Evolutionary conservation across 345 rosid genomes (phyloP).

Genomic region (Heritiera fomes): DNA sequence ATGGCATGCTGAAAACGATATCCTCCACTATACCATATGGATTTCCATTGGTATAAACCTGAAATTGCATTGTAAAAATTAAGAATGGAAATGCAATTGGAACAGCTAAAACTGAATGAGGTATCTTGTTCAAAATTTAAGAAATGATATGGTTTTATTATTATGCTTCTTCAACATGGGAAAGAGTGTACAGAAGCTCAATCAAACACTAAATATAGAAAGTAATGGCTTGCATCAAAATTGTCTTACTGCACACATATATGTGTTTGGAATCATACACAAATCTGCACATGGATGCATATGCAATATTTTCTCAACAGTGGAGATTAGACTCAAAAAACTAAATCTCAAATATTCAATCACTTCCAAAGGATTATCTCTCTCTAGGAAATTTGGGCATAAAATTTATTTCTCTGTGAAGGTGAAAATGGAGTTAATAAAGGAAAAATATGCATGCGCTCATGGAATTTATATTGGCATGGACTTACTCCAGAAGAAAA

Average conservation of each 20-base stretch:
- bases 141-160: not conserved
- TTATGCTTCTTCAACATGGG: not conserved
- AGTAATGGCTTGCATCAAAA: not conserved
- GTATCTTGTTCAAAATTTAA: not conserved
- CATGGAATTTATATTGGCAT: not conserved
- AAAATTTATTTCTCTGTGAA: not conserved
- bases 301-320: not conserved
- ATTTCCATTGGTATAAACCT: conserved; percentile 90
- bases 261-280: not conserved
- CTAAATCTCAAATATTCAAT: not conserved
- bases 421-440: not conserved
- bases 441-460: not conserved
- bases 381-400: not conserved
- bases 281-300: not conserved
- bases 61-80: conserved; percentile 14
- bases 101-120: not conserved
- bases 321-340: not conserved
- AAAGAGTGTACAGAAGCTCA: not conserved
- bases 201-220: not conserved
- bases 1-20: conserved; percentile 95
- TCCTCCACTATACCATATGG: conserved; percentile 86
- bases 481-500: conserved; percentile 86
- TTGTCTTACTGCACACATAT: not conserved
- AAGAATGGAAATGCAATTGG: not conserved
- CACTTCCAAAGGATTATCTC: not conserved